Evolutionary conservation across 2,329 filamentous ascomycete species (phyloP).

Genomic region (Xylariaceae sp.): DNA sequence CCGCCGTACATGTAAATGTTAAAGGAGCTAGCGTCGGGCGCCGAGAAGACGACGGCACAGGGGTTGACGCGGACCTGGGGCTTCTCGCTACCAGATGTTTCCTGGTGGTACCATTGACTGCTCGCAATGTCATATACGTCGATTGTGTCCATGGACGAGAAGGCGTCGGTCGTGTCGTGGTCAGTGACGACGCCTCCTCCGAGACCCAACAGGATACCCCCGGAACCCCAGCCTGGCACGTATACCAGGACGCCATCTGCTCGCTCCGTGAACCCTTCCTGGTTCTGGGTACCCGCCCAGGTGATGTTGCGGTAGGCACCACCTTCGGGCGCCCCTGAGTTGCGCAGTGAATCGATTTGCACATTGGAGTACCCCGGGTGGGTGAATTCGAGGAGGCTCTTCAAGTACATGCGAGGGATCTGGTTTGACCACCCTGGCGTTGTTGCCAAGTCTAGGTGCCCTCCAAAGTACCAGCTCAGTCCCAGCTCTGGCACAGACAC

Average conservation of each 20-base stretch:
- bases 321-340: slow-evolving; percentile 51
- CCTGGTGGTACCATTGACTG: slow-evolving; percentile 68
- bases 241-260: slow-evolving; percentile 70
- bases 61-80: slow-evolving; percentile 65
- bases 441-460: slow-evolving; percentile 59
- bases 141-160: slow-evolving; percentile 50
- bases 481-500: slow-evolving; percentile 64
- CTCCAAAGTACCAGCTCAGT: slow-evolving; percentile 73
- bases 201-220: slow-evolving; percentile 66
- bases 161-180: slow-evolving; percentile 48
- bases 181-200: slow-evolving; percentile 55
- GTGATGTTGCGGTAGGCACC: slow-evolving; percentile 72
- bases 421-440: slow-evolving; percentile 63
- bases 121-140: slow-evolving; percentile 73
- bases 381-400: slow-evolving; percentile 69
- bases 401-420: slow-evolving; percentile 61
- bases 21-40: slow-evolving; percentile 67
- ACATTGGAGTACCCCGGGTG: slow-evolving; percentile 64
- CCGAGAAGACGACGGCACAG: slow-evolving; percentile 63
- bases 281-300: slow-evolving; percentile 60
- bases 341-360: slow-evolving; percentile 51
- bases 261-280: slow-evolving; percentile 63
- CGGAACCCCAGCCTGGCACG: slow-evolving; percentile 66
- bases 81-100: slow-evolving; percentile 53
- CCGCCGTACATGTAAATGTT: slow-evolving; percentile 76